phyloP scores from a whole-genome alignment of 176 grass and related monocot species.

The Juncus effusus region DNA sequence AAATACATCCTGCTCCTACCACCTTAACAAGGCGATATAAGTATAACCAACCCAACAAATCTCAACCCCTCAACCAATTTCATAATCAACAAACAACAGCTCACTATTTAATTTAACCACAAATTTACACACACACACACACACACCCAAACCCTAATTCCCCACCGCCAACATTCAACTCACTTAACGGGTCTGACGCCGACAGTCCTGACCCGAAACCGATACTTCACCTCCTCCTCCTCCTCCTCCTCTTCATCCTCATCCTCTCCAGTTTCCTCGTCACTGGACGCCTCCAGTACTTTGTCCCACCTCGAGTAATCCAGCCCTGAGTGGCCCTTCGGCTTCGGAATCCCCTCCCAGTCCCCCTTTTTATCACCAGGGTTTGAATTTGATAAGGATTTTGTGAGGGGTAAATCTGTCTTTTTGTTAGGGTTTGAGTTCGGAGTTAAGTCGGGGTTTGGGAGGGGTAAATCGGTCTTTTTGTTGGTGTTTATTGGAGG shows the following conservation, averaged over 20 bases:
- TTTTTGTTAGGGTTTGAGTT: conserved; percentile 18
- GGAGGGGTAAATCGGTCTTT: conserved; percentile 14
- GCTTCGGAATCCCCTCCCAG: conserved; percentile 67
- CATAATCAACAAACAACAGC: too few species aligned
- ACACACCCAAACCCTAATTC: too few species aligned
- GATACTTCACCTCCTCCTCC: conserved; percentile 56
- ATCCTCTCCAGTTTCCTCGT: conserved; percentile 65
- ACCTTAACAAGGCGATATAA: too few species aligned
- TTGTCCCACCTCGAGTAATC: conserved; percentile 96
- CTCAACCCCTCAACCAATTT: too few species aligned
- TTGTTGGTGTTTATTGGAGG: background rate
- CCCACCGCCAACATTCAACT: background rate
- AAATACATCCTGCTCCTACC: too few species aligned
- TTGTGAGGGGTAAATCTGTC: conserved; percentile 1
- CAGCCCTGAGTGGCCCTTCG: conserved; percentile 83
- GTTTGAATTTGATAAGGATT: conserved; percentile 32
- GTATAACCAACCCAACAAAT: too few species aligned
- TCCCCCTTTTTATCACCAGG: conserved; percentile 20
- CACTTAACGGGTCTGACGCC: conserved; percentile 70
- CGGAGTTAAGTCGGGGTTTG: conserved; percentile 17
- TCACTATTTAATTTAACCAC: too few species aligned
- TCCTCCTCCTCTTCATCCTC: conserved; percentile 64
- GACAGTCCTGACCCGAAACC: conserved; percentile 71
- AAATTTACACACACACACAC: too few species aligned
- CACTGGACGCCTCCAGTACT: conserved; percentile 74